Evolutionary conservation across 2,329 filamentous ascomycete species (phyloP).

Genomic region (Pezicula neosporulosa): DNA sequence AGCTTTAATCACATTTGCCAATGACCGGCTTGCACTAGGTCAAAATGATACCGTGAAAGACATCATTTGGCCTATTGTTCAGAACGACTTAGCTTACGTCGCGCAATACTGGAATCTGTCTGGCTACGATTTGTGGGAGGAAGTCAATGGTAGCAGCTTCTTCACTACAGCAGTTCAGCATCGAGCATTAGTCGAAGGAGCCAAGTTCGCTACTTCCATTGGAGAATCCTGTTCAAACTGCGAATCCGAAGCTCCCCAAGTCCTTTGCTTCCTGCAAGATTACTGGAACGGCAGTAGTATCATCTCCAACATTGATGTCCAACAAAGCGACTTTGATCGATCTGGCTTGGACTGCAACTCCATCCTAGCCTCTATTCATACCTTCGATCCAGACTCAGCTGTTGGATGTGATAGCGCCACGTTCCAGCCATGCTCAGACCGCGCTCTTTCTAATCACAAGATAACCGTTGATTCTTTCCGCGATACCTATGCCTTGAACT

Average conservation of each 20-base stretch:
- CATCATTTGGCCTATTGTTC: conserved; percentile 67
- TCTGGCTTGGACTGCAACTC: conserved; percentile 68
- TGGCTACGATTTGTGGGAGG: conserved; percentile 76
- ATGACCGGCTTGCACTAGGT: conserved; percentile 64
- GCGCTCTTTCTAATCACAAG: conserved; percentile 70
- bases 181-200: conserved; percentile 63
- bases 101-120: conserved; percentile 62
- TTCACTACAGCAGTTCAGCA: conserved; percentile 69
- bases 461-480: conserved; percentile 70
- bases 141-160: conserved; percentile 70
- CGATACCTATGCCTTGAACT: conserved; percentile 64
- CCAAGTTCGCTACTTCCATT: conserved; percentile 56
- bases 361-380: conserved; percentile 59
- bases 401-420: conserved; percentile 63
- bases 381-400: conserved; percentile 54
- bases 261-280: conserved; percentile 66
- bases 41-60: conserved; percentile 32
- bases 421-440: conserved; percentile 57
- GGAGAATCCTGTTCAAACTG: conserved; percentile 56
- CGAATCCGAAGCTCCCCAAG: conserved; percentile 57
- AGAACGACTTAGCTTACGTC: conserved; percentile 71
- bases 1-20: conserved; percentile 65
- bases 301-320: conserved; percentile 61
- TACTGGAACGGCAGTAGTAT: conserved; percentile 66
- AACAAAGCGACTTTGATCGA: conserved; percentile 47